Percentiles rank a stretch among this genome's conserved stretches.
Evolutionary conservation across 2,329 filamentous ascomycete species (phyloP).

Genomic region (Xylariaceae sp.): DNA sequence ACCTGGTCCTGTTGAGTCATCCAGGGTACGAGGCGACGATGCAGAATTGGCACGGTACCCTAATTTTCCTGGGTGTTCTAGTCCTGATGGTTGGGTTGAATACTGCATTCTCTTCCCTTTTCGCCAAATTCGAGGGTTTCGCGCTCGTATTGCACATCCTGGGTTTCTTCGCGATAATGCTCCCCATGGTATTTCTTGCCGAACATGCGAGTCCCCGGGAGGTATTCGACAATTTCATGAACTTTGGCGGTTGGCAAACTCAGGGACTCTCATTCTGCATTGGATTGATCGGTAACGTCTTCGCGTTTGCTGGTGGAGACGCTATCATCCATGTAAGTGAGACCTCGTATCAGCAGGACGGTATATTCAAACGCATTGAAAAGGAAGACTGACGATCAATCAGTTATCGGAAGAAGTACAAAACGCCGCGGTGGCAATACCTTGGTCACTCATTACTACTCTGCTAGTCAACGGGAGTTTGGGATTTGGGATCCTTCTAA

Average conservation of each 20-base stretch:
- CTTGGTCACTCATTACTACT: slow-evolving; percentile 44
- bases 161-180: slow-evolving; percentile 18
- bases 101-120: slow-evolving; percentile 21
- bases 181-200: slow-evolving; percentile 34
- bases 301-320: slow-evolving; percentile 36
- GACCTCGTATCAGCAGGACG: neutral
- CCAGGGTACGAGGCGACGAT: slow-evolving; percentile 10
- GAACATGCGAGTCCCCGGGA: slow-evolving; percentile 32
- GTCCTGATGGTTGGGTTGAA: slow-evolving; percentile 39
- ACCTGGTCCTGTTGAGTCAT: slow-evolving; percentile 14
- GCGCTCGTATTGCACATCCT: slow-evolving; percentile 39
- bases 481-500: slow-evolving; percentile 50
- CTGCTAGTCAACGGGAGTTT: slow-evolving; percentile 46
- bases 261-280: slow-evolving; percentile 35
- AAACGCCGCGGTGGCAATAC: slow-evolving; percentile 45
- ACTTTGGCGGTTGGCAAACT: slow-evolving; percentile 44
- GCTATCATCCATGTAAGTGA: slow-evolving; percentile 30
- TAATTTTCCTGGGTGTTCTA: slow-evolving; percentile 33
- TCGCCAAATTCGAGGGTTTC: slow-evolving; percentile 37
- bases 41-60: slow-evolving; percentile 16
- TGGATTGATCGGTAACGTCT: slow-evolving; percentile 17
- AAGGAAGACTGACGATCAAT: slow-evolving; percentile 1
- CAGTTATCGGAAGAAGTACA: slow-evolving; percentile 43
- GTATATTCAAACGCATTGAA: neutral
- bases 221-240: slow-evolving; percentile 44